These are phyloP conservation scores for Xylariaceae sp. DNA, from an alignment of 2,329 filamentous ascomycete species.

Conservation along the genomic window DNA sequence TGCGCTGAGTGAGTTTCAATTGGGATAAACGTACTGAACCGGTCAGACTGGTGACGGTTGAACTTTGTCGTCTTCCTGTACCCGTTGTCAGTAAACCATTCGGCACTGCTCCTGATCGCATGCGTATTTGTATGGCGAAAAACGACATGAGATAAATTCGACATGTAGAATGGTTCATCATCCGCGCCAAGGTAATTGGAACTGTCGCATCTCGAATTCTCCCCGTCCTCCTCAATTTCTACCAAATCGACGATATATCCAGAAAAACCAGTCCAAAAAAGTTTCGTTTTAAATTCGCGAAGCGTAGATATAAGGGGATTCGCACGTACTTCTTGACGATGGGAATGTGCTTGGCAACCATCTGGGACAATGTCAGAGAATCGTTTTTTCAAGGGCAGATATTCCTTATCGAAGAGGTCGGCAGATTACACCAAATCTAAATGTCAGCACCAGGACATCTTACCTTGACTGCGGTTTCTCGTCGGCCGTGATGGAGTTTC, in stretches of 20 bases:
- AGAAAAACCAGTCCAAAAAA: not conserved
- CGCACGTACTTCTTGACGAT: slow-evolving; percentile 99
- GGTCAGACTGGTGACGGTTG: slow-evolving; percentile 95
- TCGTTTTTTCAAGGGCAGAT: not conserved
- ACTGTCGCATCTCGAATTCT: not conserved
- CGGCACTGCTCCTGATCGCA: not conserved
- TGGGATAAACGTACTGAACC: slow-evolving; percentile 77
- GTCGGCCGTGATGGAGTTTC: slow-evolving; percentile 27
- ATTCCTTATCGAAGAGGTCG: not conserved
- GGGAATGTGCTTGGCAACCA: slow-evolving; percentile 98
- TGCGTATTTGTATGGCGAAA: not conserved
- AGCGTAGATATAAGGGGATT: slow-evolving; percentile 21
- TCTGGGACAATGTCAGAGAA: slow-evolving; percentile 50
- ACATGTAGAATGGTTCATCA: not conserved
- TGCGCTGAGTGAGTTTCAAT: not conserved
- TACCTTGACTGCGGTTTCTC: slow-evolving; percentile 32
- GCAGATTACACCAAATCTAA: not conserved
- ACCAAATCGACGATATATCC: not conserved
- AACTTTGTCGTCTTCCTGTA: slow-evolving; percentile 71
- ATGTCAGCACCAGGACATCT: slow-evolving; percentile 3
- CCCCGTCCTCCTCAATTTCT: not conserved
- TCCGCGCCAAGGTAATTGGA: not conserved
- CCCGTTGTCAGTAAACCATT: slow-evolving; percentile 37
- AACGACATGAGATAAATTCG: not conserved
- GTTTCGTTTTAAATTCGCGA: slow-evolving; percentile 9